Evolutionary conservation across 1,284 basidiomycete species (phyloP), one percentile per base, ranked within the genome.

Genomic region (Testicularia cyperi): DNA sequence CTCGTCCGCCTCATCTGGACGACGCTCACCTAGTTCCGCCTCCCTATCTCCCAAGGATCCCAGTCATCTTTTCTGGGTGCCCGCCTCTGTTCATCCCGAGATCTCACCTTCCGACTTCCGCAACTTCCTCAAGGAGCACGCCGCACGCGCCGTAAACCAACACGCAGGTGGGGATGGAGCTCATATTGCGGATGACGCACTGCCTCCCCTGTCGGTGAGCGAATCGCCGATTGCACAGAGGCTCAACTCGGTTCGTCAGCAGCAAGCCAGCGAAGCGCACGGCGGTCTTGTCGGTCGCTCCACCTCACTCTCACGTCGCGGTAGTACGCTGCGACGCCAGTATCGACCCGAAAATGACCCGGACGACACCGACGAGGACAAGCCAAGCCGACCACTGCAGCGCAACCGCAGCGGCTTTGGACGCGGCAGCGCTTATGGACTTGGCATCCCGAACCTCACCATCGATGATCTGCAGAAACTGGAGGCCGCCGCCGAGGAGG

Each of bases 71-170:
- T 97, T 96, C 81, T 98, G 94, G 94, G 90, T 98, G 14, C 94
- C 94, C 28, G 94, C 94, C 13, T 85, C 88, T 44, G 81, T 96
- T 18, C 94, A 98, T 75, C 95, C 94, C 16, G 94, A 98, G 80
- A 88, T 98, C 73, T 94, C 92, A 1, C 95, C 95, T 9, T 86
- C 86, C 39, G 91, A 97, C 78, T 98, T 98, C 78, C 86, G 90
- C 49, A 86, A 86, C 21, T 96, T 97, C 74, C 84, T 98, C 65
- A 89, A 92, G 77, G 88, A 95, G 68, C 94, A 97, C 79, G 85
- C 92, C 3, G 67, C 66, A 18, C 74, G 77, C 2, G 78, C 78
- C 19, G 77, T 70, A 37, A 55, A 33, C 28, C 67, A 65, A 32
- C 53, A 63, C 29, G 31, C 36, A 5, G 47, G 33, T 14, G 36